Base-by-base conservation (phyloP, 148 eudicot species). In the Vaccinium darrowii region DNA sequence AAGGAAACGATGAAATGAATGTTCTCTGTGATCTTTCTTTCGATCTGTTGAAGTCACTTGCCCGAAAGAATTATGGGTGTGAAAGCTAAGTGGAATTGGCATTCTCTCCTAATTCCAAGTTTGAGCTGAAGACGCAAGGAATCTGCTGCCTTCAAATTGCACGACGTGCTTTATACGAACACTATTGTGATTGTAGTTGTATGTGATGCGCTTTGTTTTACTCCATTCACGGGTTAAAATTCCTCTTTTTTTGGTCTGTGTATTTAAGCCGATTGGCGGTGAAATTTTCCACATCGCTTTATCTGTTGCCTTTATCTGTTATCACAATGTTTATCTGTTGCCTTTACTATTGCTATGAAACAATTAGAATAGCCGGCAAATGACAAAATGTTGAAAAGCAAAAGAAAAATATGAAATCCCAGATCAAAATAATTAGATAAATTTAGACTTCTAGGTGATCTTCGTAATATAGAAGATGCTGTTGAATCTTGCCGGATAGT, bases 1-100 rank as follows among this genome's bases (percentile, higher is more conserved):
- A 78, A 88, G 89, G 87, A 93, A 88, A 86, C 90, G 88, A 92
- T 76, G 57, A 78, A 27, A 7, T 30, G 60, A 52, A n/a, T n/a
- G 58, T 77, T 77, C 6, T 21, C 11, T 12, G 19, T 13, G 36
- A 23, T 51, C 2, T 6, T 54, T 81, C 19, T 1, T 81, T 57
- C 19, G 47, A 69, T 60, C 39, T 14, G 39, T 23, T 23, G 10
- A 27, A 27, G 62, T 65, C 33, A 65, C 63, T 79, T 53, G 49
- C 81, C 57, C 49, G 10, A 54, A 14, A n/a, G 12, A 27, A 69
- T 69, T 69, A 69, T 69, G 18, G 16, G 39, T 25, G 74, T 69
- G 39, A 69, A 27, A 27, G 43, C 74, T 7, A 7, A 4, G 30
- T 25, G 80, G 58, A 23, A 27, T 51, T 3, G 25, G 80, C 57